Percentiles rank a stretch among this genome's conserved stretches.
Conservation (phyloP, 148 eudicot species). For the Gaultheria prostrata region DNA sequence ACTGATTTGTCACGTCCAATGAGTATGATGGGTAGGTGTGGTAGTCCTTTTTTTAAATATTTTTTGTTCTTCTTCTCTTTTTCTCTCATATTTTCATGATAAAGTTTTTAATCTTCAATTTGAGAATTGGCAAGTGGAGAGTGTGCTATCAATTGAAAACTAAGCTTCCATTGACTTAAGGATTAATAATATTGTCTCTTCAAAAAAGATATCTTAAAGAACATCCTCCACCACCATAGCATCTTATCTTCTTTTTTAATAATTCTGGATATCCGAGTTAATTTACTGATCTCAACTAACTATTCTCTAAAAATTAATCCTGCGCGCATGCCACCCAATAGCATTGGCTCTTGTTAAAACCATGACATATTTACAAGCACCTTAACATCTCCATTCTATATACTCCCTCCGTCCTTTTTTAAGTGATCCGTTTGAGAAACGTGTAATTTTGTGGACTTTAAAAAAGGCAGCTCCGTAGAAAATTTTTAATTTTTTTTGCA, state of each 20-base stretch:
- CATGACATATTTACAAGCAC: background rate
- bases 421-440: no score
- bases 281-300: background rate
- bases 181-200: background rate
- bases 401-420: no score
- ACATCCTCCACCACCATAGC: background rate
- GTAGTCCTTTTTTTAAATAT: background rate
- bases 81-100: no score
- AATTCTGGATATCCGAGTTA: background rate
- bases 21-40: background rate
- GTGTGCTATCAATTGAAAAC: slow-evolving; percentile 4
- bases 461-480: no score
- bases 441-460: no score
- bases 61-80: background rate
- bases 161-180: slow-evolving; percentile 8
- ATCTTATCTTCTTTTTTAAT: background rate
- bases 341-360: background rate
- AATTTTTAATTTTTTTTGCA: no score
- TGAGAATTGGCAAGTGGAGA: background rate
- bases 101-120: background rate
- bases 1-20: background rate
- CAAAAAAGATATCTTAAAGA: background rate
- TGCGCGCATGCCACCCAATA: no score
- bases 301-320: background rate
- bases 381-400: background rate